phyloP scores from a whole-genome alignment of 139 green algal species.

The Mychonastes homosphaera region DNA sequence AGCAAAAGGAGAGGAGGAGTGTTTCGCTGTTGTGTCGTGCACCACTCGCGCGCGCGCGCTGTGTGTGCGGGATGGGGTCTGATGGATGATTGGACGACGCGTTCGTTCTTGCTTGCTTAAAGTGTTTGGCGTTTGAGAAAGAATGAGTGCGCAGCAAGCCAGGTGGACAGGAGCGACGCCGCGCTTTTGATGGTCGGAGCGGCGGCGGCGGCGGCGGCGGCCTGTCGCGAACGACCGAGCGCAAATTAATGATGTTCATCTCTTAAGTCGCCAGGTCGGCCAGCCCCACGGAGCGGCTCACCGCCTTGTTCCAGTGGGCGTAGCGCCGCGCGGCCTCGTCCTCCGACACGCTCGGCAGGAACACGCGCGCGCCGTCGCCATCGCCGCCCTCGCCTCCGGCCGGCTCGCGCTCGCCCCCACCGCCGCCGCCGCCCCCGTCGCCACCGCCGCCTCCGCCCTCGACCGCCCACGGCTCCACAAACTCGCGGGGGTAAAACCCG shows the following conservation, averaged over 20 bases:
- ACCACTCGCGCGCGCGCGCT: neutral
- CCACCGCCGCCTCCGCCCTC: neutral
- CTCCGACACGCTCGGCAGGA: slow-evolving; percentile 6
- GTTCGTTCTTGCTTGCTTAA: neutral
- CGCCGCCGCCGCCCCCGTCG: neutral
- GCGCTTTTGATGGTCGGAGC: neutral
- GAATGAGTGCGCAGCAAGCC: neutral
- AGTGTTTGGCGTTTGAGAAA: neutral
- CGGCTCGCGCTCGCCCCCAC: neutral
- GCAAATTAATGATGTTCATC: neutral
- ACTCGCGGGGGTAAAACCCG: slow-evolving; percentile 62
- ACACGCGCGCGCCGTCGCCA: neutral
- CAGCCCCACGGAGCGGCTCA: slow-evolving; percentile 50
- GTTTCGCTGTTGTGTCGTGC: too few species aligned
- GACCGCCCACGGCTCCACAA: slow-evolving; percentile 17
- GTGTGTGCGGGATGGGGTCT: neutral
- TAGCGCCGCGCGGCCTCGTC: slow-evolving; percentile 33
- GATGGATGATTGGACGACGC: neutral
- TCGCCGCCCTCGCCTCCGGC: neutral
- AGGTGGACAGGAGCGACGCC: too few species aligned
- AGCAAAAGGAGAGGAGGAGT: slow-evolving; percentile 1
- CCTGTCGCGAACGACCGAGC: neutral
- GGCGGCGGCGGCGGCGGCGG: neutral
- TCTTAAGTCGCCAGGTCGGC: slow-evolving; percentile 47
- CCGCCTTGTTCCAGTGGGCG: slow-evolving; percentile 55